A percentile compares a stretch with the other conserved stretches of the same genome.
Evolutionary conservation across 805 yeast species (phyloP).

Genomic region (Naumovozyma dairenensis): DNA sequence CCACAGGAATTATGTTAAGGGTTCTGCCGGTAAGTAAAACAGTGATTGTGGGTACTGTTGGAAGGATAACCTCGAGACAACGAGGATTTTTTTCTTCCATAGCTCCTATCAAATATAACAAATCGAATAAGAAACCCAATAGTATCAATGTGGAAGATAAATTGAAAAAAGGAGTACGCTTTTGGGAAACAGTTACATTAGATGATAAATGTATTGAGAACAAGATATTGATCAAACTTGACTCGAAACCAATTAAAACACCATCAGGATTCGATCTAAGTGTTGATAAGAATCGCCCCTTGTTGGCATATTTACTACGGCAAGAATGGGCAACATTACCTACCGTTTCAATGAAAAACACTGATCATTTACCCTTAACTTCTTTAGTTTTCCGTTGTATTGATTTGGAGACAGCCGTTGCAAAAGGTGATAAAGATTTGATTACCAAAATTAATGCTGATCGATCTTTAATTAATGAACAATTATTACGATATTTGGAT

Average conservation of each 20-base stretch:
- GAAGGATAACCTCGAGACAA: neutral
- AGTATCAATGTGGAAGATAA: too few relatives aligned
- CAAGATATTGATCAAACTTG: conserved; percentile 50
- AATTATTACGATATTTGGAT: conserved; percentile 73
- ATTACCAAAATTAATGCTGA: conserved; percentile 53
- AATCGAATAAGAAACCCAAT: conserved; percentile 59
- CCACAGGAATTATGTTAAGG: too few relatives aligned
- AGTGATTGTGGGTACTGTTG: neutral
- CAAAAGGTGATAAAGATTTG: conserved; percentile 36
- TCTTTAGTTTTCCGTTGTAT: conserved; percentile 80
- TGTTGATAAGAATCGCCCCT: conserved; percentile 48
- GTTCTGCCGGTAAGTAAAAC: too few relatives aligned
- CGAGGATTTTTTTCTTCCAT: neutral
- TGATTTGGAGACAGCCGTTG: conserved; percentile 46
- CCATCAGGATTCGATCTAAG: conserved; percentile 67
- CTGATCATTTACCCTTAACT: conserved; percentile 64
- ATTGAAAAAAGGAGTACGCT: conserved; percentile 59
- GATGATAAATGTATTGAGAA: conserved; percentile 25
- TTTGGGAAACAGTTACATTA: conserved; percentile 66
- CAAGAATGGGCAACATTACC: conserved; percentile 84
- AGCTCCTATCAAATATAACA: too few relatives aligned
- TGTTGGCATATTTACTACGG: conserved; percentile 63
- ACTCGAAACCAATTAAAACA: conserved; percentile 68
- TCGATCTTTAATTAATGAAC: conserved; percentile 44
- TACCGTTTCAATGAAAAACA: conserved; percentile 53